Base-by-base conservation (phyloP, 108 stramenopile genomes). In the Ochromonas danica region DNA sequence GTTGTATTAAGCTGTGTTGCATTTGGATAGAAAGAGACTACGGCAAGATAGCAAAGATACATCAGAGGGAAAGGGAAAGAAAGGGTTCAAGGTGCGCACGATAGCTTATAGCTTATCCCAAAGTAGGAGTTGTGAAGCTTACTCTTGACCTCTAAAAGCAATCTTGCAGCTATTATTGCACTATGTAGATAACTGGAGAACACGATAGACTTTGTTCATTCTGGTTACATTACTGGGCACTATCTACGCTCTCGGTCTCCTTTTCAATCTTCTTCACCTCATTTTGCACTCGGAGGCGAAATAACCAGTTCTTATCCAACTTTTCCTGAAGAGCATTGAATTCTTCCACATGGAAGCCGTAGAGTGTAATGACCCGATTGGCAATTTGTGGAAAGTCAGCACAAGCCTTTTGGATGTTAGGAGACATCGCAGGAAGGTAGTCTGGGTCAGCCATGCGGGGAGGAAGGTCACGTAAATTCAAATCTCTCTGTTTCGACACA, bases 321-420 rank as follows among this genome's bases (percentile, higher is more conserved):
- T 67, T 67, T 31, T 67, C 63, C 25, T 67, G 63, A 3, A 67
- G 17, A 6, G 35, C 17, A 67, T 36, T 67, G 31, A 67, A 67
- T 67, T 67, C 63, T 67, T 67, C 30, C 30, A 67, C 27, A 67
- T 67, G 30, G 25, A 67, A 33, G 6, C 63, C 63, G 31, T 67
- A 10, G 6, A 3, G 63, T 67, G 3, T 3, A 10, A 67, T 67
- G 6, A 67, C 25, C 10, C 30, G 10, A 67, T 22, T 67, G 3
- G 35, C 63, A 36, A 67, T 36, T 35, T 28, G 6, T 35, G 63
- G 63, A 67, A 67, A 67, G 27, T 67, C 63, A 6, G 3, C 10
- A 36, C 33, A 67, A 10, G 63, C 63, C 31, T 33, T 22, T 67
- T 67, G 63, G 6, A 67, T 67, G 33, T 6, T 22, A 35, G 63